These are phyloP conservation scores for Periconia digitata DNA, from an alignment of 2,329 filamentous ascomycete species.

Conservation along the genomic window DNA sequence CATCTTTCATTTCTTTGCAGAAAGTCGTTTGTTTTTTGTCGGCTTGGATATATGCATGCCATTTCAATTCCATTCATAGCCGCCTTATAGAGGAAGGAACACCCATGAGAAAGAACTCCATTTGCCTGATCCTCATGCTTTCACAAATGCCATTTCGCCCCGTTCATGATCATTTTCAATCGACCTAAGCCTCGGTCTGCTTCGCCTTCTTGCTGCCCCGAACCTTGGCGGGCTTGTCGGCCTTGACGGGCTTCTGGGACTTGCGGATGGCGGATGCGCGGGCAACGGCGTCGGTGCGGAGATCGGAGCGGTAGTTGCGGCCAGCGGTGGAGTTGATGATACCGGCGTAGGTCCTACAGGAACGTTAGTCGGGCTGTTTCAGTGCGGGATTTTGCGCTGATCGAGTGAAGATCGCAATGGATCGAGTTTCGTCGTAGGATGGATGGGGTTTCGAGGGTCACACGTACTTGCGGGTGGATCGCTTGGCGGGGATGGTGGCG, in stretches of 20 bases:
- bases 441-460: neutral
- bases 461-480: constrained; percentile 78
- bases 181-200: constrained; percentile 49
- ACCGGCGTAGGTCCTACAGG: constrained; percentile 73
- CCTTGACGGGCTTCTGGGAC: constrained; percentile 78
- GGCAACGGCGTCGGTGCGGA: constrained; percentile 68
- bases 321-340: constrained; percentile 82
- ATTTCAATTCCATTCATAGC: constrained; percentile 3
- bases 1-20: neutral
- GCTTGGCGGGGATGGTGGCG: constrained; percentile 70
- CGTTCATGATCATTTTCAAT: too few relatives aligned
- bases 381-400: neutral
- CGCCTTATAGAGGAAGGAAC: constrained; percentile 7
- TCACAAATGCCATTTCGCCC: constrained; percentile 1
- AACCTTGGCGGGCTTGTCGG: constrained; percentile 70
- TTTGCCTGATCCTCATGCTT: constrained; percentile 3
- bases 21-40: neutral
- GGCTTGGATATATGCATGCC: neutral
- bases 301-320: constrained; percentile 71
- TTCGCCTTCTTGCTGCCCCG: constrained; percentile 79
- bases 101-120: constrained; percentile 12
- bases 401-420: neutral
- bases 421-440: neutral
- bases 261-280: constrained; percentile 83
- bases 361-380: constrained; percentile 5